phyloP scores from a whole-genome alignment of 352 stramenopile genomes.

The Phytophthora crassamura region DNA sequence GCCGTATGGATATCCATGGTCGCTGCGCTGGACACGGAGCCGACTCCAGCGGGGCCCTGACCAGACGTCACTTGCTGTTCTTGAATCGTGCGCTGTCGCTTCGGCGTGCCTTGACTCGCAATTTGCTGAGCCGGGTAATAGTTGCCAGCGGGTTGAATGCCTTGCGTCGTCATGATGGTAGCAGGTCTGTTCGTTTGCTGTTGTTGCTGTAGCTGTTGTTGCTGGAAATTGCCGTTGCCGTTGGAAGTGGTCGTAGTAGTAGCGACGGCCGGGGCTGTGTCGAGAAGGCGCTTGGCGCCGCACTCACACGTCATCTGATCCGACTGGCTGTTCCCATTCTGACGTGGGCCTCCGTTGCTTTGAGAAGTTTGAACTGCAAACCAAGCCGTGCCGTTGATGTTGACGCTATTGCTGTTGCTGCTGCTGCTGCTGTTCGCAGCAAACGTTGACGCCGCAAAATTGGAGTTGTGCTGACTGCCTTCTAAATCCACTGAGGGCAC shows the following conservation, averaged over 20 bases:
- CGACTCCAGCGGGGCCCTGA: slow-evolving; percentile 4
- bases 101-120: slow-evolving; percentile 19
- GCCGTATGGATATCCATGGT: slow-evolving; percentile 20
- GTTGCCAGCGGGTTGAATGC: slow-evolving; percentile 1
- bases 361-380: background rate
- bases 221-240: slow-evolving; percentile 9
- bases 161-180: slow-evolving; percentile 8
- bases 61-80: slow-evolving; percentile 12
- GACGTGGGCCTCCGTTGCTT: background rate
- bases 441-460: slow-evolving; percentile 11
- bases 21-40: background rate
- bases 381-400: background rate
- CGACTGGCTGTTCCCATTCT: slow-evolving; percentile 10
- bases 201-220: slow-evolving; percentile 2
- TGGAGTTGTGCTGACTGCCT: slow-evolving; percentile 21
- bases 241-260: background rate
- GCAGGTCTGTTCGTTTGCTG: slow-evolving; percentile 7
- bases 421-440: slow-evolving; percentile 1
- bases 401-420: no score
- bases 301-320: slow-evolving; percentile 32
- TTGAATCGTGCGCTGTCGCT: slow-evolving; percentile 32
- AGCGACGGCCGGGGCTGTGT: slow-evolving; percentile 5
- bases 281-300: slow-evolving; percentile 29
- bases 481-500: slow-evolving; percentile 21
- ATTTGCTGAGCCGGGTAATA: slow-evolving; percentile 21